These are phyloP conservation scores for Rauvolfia tetraphylla DNA, from an alignment of 257 asterid genomes.

Conservation along the genomic window DNA sequence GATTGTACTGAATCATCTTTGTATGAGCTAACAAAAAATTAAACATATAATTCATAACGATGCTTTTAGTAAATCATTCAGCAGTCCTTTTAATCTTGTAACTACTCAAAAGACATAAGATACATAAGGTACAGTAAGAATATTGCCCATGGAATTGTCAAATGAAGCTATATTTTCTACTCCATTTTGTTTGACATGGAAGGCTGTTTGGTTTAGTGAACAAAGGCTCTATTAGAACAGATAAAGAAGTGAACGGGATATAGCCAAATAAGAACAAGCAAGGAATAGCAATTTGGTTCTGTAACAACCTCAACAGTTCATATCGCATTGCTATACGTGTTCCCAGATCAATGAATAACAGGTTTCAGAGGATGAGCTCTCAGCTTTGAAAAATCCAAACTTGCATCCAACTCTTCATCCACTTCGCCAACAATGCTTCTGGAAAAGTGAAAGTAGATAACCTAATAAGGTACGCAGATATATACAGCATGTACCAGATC, in stretches of 20 bases:
- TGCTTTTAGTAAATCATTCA: no score
- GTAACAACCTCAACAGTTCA: background rate
- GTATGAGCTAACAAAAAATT: no score
- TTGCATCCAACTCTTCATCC: no score
- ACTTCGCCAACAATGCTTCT: no score
- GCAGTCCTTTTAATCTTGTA: no score
- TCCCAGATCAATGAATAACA: conserved; percentile 57
- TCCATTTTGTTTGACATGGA: background rate
- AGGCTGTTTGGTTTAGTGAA: conserved; percentile 4
- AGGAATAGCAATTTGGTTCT: background rate
- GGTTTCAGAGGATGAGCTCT: conserved; percentile 98
- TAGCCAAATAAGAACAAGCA: conserved; percentile 4
- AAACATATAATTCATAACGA: no score
- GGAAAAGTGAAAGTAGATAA: no score
- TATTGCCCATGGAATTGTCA: no score
- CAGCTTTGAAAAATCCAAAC: conserved; percentile 82
- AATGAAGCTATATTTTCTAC: no score
- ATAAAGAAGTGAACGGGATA: background rate
- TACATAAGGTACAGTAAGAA: no score
- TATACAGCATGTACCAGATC: background rate
- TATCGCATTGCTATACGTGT: conserved; percentile 13
- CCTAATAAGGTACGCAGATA: background rate
- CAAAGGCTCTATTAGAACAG: background rate
- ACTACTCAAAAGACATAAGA: no score
- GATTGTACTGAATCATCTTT: no score